A percentile compares a stretch with the other conserved stretches of the same genome.
These are phyloP conservation scores for Aspergillus pseudoterreus DNA, from an alignment of 2,329 filamentous ascomycete genomes.

Conservation along the genomic window DNA sequence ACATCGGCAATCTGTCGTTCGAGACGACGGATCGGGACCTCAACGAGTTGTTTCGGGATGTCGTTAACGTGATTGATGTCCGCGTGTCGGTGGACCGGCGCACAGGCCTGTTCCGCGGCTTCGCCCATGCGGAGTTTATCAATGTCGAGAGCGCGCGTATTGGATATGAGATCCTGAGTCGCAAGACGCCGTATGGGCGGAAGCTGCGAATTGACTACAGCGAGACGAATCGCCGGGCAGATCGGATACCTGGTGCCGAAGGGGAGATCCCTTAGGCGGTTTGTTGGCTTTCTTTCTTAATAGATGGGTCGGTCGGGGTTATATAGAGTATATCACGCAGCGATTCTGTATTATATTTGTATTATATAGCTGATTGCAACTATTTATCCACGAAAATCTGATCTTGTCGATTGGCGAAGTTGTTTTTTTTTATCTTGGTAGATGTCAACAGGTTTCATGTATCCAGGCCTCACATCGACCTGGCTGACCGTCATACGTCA, in stretches of 20 bases:
- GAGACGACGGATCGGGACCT: slow-evolving; percentile 81
- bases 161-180: slow-evolving; percentile 55
- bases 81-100: slow-evolving; percentile 78
- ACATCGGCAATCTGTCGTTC: slow-evolving; percentile 81
- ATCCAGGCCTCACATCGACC: no score
- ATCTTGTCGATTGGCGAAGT: no score
- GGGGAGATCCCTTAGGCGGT: neutral
- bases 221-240: slow-evolving; percentile 7
- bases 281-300: neutral
- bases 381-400: no score
- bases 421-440: no score
- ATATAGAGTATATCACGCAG: slow-evolving; percentile 5
- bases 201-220: slow-evolving; percentile 64
- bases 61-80: slow-evolving; percentile 69
- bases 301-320: neutral
- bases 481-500: no score
- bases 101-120: slow-evolving; percentile 77
- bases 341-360: slow-evolving; percentile 3
- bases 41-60: slow-evolving; percentile 68
- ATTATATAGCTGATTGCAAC: neutral
- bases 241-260: neutral
- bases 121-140: slow-evolving; percentile 77
- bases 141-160: slow-evolving; percentile 62
- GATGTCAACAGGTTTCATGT: no score
- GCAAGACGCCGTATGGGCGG: slow-evolving; percentile 63